These are phyloP conservation scores for Lathyrus sativus DNA, from an alignment of 306 rosid genomes.

Conservation along the genomic window DNA sequence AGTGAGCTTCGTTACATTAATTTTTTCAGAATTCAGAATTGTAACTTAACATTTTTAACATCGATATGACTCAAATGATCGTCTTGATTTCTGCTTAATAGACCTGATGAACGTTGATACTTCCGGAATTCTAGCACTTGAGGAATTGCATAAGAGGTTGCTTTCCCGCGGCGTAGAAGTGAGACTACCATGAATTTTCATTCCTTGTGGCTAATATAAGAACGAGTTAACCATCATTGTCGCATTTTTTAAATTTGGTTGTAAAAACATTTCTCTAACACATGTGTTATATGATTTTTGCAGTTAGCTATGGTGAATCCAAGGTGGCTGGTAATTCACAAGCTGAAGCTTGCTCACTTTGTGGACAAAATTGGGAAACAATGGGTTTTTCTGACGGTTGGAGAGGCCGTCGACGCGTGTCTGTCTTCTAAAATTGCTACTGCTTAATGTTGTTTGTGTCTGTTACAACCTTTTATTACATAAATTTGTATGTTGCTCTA, in stretches of 20 bases:
- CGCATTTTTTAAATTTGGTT: too few relatives aligned
- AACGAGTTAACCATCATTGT: neutral
- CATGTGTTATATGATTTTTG: slow-evolving; percentile 3
- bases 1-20: slow-evolving; percentile 47
- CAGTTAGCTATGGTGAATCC: slow-evolving; percentile 84
- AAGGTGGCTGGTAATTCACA: slow-evolving; percentile 80
- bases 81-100: slow-evolving; percentile 14
- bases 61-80: slow-evolving; percentile 1
- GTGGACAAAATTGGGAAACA: slow-evolving; percentile 72
- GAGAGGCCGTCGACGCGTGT: slow-evolving; percentile 75
- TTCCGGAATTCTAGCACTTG: slow-evolving; percentile 72
- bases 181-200: slow-evolving; percentile 22
- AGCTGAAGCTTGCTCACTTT: slow-evolving; percentile 64
- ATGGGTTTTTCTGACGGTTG: slow-evolving; percentile 63
- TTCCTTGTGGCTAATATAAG: neutral
- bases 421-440: slow-evolving; percentile 40
- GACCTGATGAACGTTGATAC: slow-evolving; percentile 76
- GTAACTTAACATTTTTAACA: neutral
- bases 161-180: slow-evolving; percentile 61
- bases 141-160: slow-evolving; percentile 68
- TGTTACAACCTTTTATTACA: slow-evolving; percentile 9
- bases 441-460: slow-evolving; percentile 17
- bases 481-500: slow-evolving; percentile 4
- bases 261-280: slow-evolving; percentile 8
- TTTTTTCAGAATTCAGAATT: neutral